Conservation (phyloP, 176 grass and related monocot genomes). For the Zizania latifolia region DNA sequence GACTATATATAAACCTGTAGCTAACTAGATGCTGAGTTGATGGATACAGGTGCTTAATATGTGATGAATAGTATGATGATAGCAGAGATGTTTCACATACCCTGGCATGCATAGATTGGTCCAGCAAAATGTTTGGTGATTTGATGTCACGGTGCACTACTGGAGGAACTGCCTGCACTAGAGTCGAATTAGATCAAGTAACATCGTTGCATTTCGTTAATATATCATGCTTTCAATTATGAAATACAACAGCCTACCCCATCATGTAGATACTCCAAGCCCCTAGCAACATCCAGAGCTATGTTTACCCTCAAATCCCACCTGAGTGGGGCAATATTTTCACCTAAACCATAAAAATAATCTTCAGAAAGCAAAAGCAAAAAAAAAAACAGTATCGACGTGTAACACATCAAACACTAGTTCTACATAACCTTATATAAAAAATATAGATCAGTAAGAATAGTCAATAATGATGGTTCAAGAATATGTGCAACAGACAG, state of each 20-base stretch:
- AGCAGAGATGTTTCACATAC: constrained; percentile 43
- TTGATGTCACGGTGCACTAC: constrained; percentile 93
- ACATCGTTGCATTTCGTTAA: not conserved
- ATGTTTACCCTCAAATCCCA: constrained; percentile 87
- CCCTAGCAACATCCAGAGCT: constrained; percentile 92
- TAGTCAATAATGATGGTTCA: not conserved
- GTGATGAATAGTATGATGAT: not conserved
- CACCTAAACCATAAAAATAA: constrained; percentile 48
- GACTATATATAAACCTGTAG: not conserved
- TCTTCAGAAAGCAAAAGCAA: constrained; percentile 22
- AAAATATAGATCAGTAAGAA: not conserved
- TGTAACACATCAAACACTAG: not conserved
- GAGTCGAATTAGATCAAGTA: constrained; percentile 31
- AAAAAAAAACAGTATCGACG: not conserved
- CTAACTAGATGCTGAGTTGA: not conserved
- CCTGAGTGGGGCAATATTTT: constrained; percentile 48
- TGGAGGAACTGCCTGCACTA: constrained; percentile 81
- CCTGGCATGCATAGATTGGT: constrained; percentile 81
- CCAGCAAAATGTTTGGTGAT: constrained; percentile 91
- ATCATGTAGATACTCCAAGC: constrained; percentile 94
- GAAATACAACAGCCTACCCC: constrained; percentile 52
- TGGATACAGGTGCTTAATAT: constrained; percentile 8
- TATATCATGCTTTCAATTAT: constrained; percentile 10
- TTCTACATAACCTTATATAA: not conserved
- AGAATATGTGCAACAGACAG: not conserved